Evolutionary conservation across 2,329 filamentous ascomycete species (phyloP).

Genomic region (Rhinocladiella similis): DNA sequence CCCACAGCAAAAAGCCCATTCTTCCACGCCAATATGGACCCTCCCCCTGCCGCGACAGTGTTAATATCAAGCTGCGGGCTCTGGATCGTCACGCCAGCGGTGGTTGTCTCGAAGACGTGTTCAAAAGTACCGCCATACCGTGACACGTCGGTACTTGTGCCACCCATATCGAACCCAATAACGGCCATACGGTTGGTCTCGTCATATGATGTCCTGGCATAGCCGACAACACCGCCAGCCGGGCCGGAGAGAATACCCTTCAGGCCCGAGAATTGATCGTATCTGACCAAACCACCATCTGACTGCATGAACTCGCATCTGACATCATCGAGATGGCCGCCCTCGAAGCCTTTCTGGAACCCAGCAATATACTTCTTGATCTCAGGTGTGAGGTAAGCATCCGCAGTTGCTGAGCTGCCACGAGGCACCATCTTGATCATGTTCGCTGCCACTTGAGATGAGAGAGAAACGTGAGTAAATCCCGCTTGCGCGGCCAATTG

Average conservation of each 20-base stretch:
- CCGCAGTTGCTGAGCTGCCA: conserved; percentile 73
- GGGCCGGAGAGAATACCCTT: conserved; percentile 85
- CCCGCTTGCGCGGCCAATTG: conserved; percentile 75
- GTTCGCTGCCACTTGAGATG: conserved; percentile 66
- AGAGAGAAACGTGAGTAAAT: conserved; percentile 75
- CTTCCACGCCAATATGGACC: conserved; percentile 66
- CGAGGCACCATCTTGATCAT: conserved; percentile 84
- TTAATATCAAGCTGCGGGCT: conserved; percentile 85
- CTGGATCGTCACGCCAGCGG: conserved; percentile 80
- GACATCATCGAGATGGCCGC: conserved; percentile 71
- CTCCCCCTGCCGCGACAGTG: conserved; percentile 60
- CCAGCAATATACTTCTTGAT: conserved; percentile 69
- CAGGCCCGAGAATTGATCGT: conserved; percentile 66
- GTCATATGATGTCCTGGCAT: conserved; percentile 68
- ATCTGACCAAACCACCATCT: conserved; percentile 64
- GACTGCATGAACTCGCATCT: conserved; percentile 95
- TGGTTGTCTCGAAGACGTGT: conserved; percentile 84
- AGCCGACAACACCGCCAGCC: conserved; percentile 77
- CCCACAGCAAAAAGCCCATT: conserved; percentile 89
- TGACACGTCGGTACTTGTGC: conserved; percentile 81
- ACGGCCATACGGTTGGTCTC: conserved; percentile 72
- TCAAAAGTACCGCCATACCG: conserved; percentile 79
- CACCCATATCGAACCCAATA: conserved; percentile 88
- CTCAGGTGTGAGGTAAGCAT: conserved; percentile 76
- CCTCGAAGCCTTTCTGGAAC: conserved; percentile 39